phyloP scores from a whole-genome alignment of 495 filamentous ascomycete species.

The Amniculicola lignicola region DNA sequence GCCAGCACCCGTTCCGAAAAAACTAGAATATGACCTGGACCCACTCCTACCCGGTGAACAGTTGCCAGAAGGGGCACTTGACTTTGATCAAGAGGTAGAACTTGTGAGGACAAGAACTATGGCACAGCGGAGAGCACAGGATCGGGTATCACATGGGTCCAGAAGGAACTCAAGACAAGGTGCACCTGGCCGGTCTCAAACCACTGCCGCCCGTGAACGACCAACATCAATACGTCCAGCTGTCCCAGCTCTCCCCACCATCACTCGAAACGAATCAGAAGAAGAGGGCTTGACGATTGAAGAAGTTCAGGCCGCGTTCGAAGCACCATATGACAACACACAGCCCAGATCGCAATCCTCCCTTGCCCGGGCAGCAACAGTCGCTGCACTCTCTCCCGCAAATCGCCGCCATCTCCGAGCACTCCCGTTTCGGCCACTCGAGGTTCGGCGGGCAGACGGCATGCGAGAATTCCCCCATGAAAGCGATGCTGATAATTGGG shows the following conservation, averaged over 20 bases:
- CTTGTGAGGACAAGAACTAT: conserved; percentile 30
- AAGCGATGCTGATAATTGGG: conserved; percentile 90
- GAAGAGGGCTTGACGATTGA: conserved; percentile 23
- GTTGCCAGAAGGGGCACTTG: conserved; percentile 29
- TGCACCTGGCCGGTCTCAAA: conserved; percentile 18
- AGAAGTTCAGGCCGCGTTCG: conserved; percentile 32
- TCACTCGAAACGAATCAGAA: no score
- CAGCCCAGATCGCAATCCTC: conserved; percentile 34
- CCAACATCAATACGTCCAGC: conserved; percentile 1
- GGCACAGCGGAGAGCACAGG: conserved; percentile 23
- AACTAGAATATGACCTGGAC: conserved; percentile 30
- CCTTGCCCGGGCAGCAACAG: conserved; percentile 33
- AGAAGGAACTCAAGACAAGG: conserved; percentile 17
- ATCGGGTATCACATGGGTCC: not conserved
- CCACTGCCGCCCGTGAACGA: conserved; percentile 23
- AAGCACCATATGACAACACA: conserved; percentile 33
- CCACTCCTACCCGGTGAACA: conserved; percentile 26
- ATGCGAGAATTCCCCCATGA: conserved; percentile 73
- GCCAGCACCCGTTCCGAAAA: conserved; percentile 8
- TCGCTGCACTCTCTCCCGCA: conserved; percentile 34
- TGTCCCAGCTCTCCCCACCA: conserved; percentile 13
- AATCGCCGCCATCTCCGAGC: conserved; percentile 36
- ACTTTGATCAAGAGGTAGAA: conserved; percentile 34
- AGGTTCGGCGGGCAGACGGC: conserved; percentile 59
- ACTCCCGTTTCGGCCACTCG: conserved; percentile 33